Base-by-base conservation (phyloP, 2,329 filamentous ascomycete species). In the Colletotrichum sp. region DNA sequence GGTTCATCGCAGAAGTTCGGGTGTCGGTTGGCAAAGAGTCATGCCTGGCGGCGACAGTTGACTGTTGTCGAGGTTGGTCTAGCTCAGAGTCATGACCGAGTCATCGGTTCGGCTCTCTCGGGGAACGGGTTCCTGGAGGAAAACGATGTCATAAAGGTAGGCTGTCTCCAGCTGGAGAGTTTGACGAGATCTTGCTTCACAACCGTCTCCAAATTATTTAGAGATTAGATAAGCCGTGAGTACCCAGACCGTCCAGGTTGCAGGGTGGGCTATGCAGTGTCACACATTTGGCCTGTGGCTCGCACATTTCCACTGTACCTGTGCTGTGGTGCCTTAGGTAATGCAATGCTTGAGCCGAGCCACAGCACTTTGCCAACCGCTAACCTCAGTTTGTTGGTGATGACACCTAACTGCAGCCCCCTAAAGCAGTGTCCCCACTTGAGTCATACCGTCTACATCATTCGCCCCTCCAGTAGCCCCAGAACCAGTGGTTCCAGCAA, bases 381-480 rank as follows among this genome's bases (percentile, higher is more conserved):
- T 48, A 22, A 48, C 39, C 39, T 48, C 39, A 48, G 39, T 71
- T 52, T 28, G n/a, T 60, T 71, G 22, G 30, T 58, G 30, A 71
- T 39, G 60, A 36, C 32, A 39, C 60, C 30, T 22, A 32, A 36
- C 28, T 67, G 39, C 43, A 56, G 65, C 39, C 22, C 27, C 43
- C 27, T 30, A n/a, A 64, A 64, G 32, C 32, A 64, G 61, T 30
- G 61, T 48, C 32, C 62, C 73, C 73, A 75, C 68, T 75, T 75
- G 69, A 75, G 62, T 75, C 73, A 75, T 75, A 74, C 58, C 34
- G 48, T 36, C 30, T 62, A 62, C 70, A 62, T 72, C 69, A 72
- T 75, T 72, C 69, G 69, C 73, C 73, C 69, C 73, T 56, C 56
- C 62, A 62, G 12, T 25, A 64, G 28, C 39, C 32, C 61, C 61